Base-by-base conservation (phyloP, 1,284 basidiomycete genomes). In the Tetrapyrgos nigripes region DNA sequence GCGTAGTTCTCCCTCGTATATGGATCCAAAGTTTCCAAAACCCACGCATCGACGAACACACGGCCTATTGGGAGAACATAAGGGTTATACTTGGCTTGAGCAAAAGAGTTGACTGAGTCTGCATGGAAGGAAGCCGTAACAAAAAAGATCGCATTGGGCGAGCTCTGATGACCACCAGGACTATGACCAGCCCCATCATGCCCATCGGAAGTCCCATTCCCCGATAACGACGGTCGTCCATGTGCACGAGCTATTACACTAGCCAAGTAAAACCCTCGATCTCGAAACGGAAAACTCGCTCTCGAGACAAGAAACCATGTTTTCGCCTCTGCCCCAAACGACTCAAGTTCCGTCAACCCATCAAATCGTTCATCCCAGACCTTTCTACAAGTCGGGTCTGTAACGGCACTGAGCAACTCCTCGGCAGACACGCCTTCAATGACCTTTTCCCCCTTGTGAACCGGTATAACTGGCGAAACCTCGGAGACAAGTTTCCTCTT, bases 351-450 rank as follows among this genome's bases (percentile, higher is more conserved):
- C 9, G 78, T 79, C 1, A 83, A 86, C 13, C 85, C 87, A 60
- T 91, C 92, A 66, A 94, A 87, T 35, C 89, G 82, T 60, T 94
- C 89, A 68, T 97, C 95, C 95, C 95, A 97, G 47, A 84, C 80
- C 70, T 85, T 88, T 55, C 93, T 83, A 63, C 86, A 91, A 56
- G 88, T 85, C 23, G 87, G 85, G 57, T 91, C 88, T 5, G 84
- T 83, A 23, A 96, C 80, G 13, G 93, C 82, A 1, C 88, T 82
- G 0, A 87, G 89, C 14, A 97, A 79, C 69, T 99, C 97, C 67
- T 98, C 97, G 0, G 96, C 96, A 0, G 94, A 93, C 9, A 97
- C 85, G 1, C 97, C 96, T 70, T 98, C 92, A 49, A 99, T 91
- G 60, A 99, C 94, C 73, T 95, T 93, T 70, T 93, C 91, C 0